These are phyloP conservation scores for Paraleonurus japonicus DNA, from an alignment of 257 asterid genomes.

Conservation along the genomic window DNA sequence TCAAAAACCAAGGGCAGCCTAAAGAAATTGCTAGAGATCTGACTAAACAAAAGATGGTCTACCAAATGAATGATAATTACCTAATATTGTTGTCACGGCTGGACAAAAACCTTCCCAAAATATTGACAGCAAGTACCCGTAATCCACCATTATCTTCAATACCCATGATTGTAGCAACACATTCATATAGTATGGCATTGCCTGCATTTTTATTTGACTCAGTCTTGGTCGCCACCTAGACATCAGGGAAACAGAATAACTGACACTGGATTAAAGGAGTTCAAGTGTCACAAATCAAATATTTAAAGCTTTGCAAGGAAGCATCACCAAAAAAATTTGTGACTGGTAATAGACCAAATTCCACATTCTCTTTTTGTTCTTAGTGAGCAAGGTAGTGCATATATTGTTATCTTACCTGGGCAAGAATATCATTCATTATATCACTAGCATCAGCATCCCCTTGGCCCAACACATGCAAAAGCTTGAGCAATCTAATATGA, in stretches of 20 bases:
- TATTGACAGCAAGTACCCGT: constrained; percentile 93
- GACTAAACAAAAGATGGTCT: constrained; percentile 18
- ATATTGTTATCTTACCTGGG: constrained; percentile 62
- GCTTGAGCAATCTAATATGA: constrained; percentile 80
- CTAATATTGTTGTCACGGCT: constrained; percentile 97
- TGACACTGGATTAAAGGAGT: constrained; percentile 6
- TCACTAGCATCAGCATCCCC: constrained; percentile 97
- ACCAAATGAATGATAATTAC: constrained; percentile 35
- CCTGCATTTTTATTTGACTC: constrained; percentile 97
- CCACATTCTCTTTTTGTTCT: neutral
- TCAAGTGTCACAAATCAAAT: constrained; percentile 14
- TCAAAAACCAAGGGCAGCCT: constrained; percentile 17
- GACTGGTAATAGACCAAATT: neutral
- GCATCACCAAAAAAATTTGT: neutral
- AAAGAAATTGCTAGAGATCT: neutral
- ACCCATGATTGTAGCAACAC: constrained; percentile 90
- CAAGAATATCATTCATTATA: constrained; percentile 92
- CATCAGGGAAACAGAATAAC: constrained; percentile 25
- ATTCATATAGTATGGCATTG: constrained; percentile 92
- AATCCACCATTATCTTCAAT: constrained; percentile 96
- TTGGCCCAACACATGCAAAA: constrained; percentile 81
- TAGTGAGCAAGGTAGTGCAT: neutral
- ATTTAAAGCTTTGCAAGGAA: neutral
- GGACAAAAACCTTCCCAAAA: constrained; percentile 96
- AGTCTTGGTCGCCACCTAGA: constrained; percentile 96